phyloP scores from a whole-genome alignment of 148 eudicot genomes.

The Cornus controversa region DNA sequence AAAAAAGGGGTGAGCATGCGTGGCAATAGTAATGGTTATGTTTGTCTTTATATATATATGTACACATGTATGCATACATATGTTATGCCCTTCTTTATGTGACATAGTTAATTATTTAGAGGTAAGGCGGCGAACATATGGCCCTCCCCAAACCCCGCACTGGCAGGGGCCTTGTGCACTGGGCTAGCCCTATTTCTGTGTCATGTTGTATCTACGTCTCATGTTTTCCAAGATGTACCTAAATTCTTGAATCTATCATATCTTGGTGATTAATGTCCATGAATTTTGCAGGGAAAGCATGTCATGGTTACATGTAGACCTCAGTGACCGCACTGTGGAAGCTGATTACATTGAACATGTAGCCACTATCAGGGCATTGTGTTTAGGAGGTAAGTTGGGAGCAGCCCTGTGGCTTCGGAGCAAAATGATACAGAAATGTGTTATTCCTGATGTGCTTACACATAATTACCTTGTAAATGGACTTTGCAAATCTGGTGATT shows the following conservation, averaged over 20 bases:
- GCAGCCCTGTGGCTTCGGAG: conserved; percentile 51
- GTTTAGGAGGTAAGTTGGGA: conserved; percentile 60
- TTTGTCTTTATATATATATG: too few species aligned
- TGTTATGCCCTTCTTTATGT: too few species aligned
- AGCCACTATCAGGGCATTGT: conserved; percentile 44
- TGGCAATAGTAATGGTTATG: too few species aligned
- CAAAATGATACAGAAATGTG: conserved; percentile 37
- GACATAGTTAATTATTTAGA: too few species aligned
- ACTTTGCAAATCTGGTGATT: conserved; percentile 58
- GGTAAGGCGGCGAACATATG: too few species aligned
- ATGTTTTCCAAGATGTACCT: not conserved
- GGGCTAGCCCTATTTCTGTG: too few species aligned
- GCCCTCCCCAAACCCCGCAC: too few species aligned
- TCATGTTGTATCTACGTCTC: not conserved
- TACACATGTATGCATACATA: too few species aligned
- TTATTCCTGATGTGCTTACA: conserved; percentile 57
- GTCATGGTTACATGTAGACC: conserved; percentile 26
- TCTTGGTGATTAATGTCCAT: not conserved
- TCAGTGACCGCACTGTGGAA: conserved; percentile 18
- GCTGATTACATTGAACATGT: conserved; percentile 27
- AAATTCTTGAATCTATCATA: not conserved
- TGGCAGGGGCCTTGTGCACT: too few species aligned
- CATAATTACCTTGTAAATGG: conserved; percentile 69
- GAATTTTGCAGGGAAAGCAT: conserved; percentile 49
- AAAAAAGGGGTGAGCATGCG: too few species aligned